A percentile compares a stretch with the other conserved stretches of the same genome.
These are phyloP conservation scores for Insectozyma bohioensis DNA, from an alignment of 1,139 yeast species.

Conservation along the genomic window DNA sequence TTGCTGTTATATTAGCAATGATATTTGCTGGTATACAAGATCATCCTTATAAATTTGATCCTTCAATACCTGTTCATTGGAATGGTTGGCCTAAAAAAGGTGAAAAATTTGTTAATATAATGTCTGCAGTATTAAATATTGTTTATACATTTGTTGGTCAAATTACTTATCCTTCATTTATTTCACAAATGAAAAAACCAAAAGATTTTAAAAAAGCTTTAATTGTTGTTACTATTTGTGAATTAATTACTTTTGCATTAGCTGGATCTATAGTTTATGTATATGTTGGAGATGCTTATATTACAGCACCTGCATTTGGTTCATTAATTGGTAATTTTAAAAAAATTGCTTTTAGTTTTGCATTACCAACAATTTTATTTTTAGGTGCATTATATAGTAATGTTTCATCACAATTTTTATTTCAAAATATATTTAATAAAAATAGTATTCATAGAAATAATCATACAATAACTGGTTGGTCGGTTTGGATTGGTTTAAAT, in stretches of 20 bases:
- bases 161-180: conserved; percentile 61
- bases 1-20: conserved; percentile 54
- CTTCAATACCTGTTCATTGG: conserved; percentile 39
- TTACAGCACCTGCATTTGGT: conserved; percentile 62
- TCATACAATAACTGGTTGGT: conserved; percentile 56
- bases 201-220: conserved; percentile 58
- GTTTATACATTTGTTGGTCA: conserved; percentile 66
- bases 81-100: conserved; percentile 50
- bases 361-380: conserved; percentile 58
- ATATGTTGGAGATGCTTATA: conserved; percentile 54
- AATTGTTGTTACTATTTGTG: conserved; percentile 49
- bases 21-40: conserved; percentile 53
- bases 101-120: conserved; percentile 52
- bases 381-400: conserved; percentile 57
- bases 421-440: conserved; percentile 43
- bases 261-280: conserved; percentile 60
- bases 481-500: conserved; percentile 47
- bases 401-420: conserved; percentile 52
- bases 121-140: conserved; percentile 59
- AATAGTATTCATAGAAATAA: conserved; percentile 43
- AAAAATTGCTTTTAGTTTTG: conserved; percentile 59
- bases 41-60: conserved; percentile 45
- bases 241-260: conserved; percentile 48
- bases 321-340: conserved; percentile 46
- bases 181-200: conserved; percentile 59